Percentiles rank a stretch among this genome's conserved stretches.
phyloP scores from a whole-genome alignment of 371 early-diverging fungal genomes.

The Mortierella sp. region DNA sequence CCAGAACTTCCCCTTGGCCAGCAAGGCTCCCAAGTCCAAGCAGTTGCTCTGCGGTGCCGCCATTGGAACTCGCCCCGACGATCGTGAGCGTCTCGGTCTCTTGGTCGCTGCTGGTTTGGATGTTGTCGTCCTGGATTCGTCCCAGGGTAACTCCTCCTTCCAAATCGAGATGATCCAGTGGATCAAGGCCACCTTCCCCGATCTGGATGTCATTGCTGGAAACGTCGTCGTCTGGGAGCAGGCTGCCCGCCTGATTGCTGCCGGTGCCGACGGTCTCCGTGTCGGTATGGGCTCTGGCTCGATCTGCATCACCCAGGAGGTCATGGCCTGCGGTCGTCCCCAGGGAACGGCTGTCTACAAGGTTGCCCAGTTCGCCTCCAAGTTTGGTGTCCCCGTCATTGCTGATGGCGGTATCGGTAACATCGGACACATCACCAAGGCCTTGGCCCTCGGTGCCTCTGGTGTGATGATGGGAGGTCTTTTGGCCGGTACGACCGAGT shows the following conservation, averaged over 20 bases:
- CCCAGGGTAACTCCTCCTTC: conserved; percentile 94
- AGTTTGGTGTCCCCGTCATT: conserved; percentile 95
- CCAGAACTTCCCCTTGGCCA: conserved; percentile 93
- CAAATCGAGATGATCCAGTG: conserved; percentile 95
- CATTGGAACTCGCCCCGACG: conserved; percentile 92
- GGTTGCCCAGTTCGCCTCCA: conserved; percentile 91
- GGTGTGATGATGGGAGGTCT: conserved; percentile 99
- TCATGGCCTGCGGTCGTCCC: conserved; percentile 98
- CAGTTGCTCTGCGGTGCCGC: conserved; percentile 96
- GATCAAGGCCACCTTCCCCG: conserved; percentile 84
- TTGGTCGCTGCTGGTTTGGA: conserved; percentile 95
- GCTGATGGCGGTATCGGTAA: conserved; percentile 98
- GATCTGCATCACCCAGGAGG: conserved; percentile 98
- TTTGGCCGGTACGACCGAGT: conserved; percentile 94
- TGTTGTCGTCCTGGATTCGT: conserved; percentile 93
- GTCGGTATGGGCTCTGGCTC: conserved; percentile 98
- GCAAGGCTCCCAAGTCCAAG: conserved; percentile 83
- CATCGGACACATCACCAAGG: conserved; percentile 97
- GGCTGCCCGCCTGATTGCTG: conserved; percentile 90
- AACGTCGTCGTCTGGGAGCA: conserved; percentile 98
- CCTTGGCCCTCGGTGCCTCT: conserved; percentile 92
- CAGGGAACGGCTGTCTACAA: conserved; percentile 98
- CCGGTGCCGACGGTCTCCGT: conserved; percentile 96
- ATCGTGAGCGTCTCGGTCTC: conserved; percentile 82
- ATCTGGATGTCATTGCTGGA: conserved; percentile 93